Conservation (phyloP, 305 asterid genomes). For the Vinca major region DNA sequence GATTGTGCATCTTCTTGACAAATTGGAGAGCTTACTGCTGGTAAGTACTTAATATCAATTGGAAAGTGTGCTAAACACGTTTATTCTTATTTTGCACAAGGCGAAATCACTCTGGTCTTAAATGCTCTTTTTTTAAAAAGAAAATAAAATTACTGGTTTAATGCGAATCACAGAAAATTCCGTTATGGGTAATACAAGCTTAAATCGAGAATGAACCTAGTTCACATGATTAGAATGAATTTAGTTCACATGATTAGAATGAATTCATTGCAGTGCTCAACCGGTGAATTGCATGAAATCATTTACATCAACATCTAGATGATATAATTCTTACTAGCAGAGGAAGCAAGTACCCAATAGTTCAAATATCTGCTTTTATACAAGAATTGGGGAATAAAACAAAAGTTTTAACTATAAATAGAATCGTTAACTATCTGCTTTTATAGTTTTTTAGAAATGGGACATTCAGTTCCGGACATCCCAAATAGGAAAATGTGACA, state of each 20-base stretch:
- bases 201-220: background rate
- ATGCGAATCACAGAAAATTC: background rate
- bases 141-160: background rate
- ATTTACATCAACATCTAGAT: background rate
- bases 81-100: background rate
- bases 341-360: background rate
- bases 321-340: background rate
- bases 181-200: background rate
- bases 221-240: background rate
- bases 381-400: background rate
- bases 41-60: slow-evolving; percentile 30
- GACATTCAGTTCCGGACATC: no score
- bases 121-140: no score
- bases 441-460: no score
- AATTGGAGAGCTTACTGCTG: slow-evolving; percentile 47
- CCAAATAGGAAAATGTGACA: no score
- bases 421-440: no score
- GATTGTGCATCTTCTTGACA: slow-evolving; percentile 64
- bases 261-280: background rate
- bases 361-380: background rate
- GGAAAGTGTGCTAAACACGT: background rate
- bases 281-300: background rate
- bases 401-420: no score
- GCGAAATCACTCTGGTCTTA: background rate
- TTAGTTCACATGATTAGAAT: background rate